Conservation (phyloP, 169 alveolate species). For the Perkinsus marinus region DNA sequence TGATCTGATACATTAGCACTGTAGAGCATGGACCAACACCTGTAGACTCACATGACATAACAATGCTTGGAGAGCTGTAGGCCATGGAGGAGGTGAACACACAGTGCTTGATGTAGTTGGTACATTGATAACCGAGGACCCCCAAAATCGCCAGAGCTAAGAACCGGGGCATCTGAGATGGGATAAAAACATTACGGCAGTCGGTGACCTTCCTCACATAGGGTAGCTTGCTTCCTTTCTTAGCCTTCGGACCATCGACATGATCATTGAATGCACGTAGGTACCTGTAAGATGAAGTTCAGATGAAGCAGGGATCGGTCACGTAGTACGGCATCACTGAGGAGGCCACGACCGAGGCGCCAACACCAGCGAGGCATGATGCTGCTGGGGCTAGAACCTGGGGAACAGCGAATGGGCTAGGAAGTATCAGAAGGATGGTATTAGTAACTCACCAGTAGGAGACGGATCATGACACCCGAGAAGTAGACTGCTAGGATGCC, state of each 20-base stretch:
- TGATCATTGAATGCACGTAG: not conserved
- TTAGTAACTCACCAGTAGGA: slow-evolving; percentile 58
- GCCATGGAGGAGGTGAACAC: slow-evolving; percentile 79
- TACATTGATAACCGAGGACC: slow-evolving; percentile 6
- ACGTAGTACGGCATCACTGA: not conserved
- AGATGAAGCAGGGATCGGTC: not conserved
- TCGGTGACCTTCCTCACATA: not conserved
- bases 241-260: not conserved
- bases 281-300: not conserved
- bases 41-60: slow-evolving; percentile 49
- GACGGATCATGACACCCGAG: slow-evolving; percentile 94
- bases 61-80: slow-evolving; percentile 78
- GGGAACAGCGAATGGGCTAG: not conserved
- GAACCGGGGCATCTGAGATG: not conserved
- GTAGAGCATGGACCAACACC: not conserved
- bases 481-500: slow-evolving; percentile 82
- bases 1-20: not conserved
- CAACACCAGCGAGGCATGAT: not conserved
- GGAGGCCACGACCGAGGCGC: not conserved
- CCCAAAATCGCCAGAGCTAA: slow-evolving; percentile 9
- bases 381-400: slow-evolving; percentile 70
- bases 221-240: not conserved
- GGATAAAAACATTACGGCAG: not conserved
- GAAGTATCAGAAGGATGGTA: not conserved
- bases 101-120: slow-evolving; percentile 64